Conservation (phyloP, 2,329 filamentous ascomycete species). For the Ramularia collo-cygni region DNA sequence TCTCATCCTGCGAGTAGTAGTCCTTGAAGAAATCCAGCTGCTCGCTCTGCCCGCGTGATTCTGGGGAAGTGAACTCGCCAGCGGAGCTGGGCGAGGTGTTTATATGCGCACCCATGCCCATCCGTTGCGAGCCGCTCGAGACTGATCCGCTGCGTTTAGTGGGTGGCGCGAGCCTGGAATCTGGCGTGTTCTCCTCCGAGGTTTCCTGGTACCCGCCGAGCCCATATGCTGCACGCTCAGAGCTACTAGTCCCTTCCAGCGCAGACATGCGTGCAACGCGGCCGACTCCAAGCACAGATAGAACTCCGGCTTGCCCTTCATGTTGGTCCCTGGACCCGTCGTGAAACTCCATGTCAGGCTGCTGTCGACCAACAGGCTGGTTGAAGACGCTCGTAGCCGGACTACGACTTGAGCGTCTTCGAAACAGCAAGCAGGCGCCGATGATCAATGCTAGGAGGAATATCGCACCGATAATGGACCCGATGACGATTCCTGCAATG, state of each 20-base stretch:
- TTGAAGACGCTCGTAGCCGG: slow-evolving; percentile 75
- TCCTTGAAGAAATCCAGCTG: slow-evolving; percentile 96
- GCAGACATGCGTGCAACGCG: slow-evolving; percentile 95
- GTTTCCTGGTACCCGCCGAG: slow-evolving; percentile 43
- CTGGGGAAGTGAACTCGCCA: slow-evolving; percentile 76
- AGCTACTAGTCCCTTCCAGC: slow-evolving; percentile 66
- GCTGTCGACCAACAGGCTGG: slow-evolving; percentile 61
- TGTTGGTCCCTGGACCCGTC: slow-evolving; percentile 32
- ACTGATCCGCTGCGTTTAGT: slow-evolving; percentile 76
- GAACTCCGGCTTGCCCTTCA: slow-evolving; percentile 43
- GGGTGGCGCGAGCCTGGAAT: slow-evolving; percentile 56
- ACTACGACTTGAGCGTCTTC: slow-evolving; percentile 50
- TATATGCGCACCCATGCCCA: slow-evolving; percentile 44
- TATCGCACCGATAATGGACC: slow-evolving; percentile 63
- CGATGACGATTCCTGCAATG: slow-evolving; percentile 78
- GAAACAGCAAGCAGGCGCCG: slow-evolving; percentile 52
- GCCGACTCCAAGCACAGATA: slow-evolving; percentile 74
- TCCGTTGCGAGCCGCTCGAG: slow-evolving; percentile 70
- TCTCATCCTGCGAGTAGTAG: slow-evolving; percentile 96
- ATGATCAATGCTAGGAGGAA: slow-evolving; percentile 61
- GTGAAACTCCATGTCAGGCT: slow-evolving; percentile 36
- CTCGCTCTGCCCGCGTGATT: slow-evolving; percentile 88
- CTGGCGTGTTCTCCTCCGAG: slow-evolving; percentile 53
- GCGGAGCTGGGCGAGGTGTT: slow-evolving; percentile 68
- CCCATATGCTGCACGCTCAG: slow-evolving; percentile 34